Evolutionary conservation across 768 basidiomycete species (phyloP), one percentile per base, ranked within the genome.

Genomic region (Boletus insuetus): DNA sequence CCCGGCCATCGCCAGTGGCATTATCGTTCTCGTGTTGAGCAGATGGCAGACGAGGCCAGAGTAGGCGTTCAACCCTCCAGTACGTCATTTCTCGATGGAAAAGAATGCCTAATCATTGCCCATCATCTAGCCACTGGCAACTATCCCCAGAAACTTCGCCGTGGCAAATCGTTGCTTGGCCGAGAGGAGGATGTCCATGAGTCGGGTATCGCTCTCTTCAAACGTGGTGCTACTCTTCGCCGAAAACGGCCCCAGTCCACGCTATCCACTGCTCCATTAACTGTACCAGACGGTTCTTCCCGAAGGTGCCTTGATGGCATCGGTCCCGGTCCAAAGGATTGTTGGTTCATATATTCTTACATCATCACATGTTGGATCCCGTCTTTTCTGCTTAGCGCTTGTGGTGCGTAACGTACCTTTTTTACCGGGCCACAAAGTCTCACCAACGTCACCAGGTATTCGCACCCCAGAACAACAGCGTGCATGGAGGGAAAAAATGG

Each of bases 401-500:
- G 90, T 64, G 94, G 93, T 93, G 66, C 56, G 89, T 81, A 40
- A 42, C 46, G 13, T 51, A 7, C 10, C 17, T 35, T 35, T 45
- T 35, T 35, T 45, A 3, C 26, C 35, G 3, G 31, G 40, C 37
- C 41, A 35, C 24, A 34, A 14, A 11, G 7, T 46, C 55, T 73
- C 32, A 66, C 40, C 16, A 13, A 42, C 52, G 37, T 46, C 46
- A 49, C 29, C 56, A 94, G 93, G 95, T 51, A 88, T 97, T 60
- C 81, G 82, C 51, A 95, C 87, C 29, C 89, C 92, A 0, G 97
- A 99, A 60, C 89, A 89, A 61, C 94, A 97, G 70, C 85, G 94
- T 46, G 97, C 97, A 41, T 99, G 95, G 95, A 81, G 97, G 59
- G 97, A 99, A 75, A 99, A 99, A 77, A 93, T 98, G 73, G 97